Evolutionary conservation across 2,329 filamentous ascomycete genomes (phyloP), one percentile per base, ranked within the genome.

Genomic region (Cryphonectria radicalis): DNA sequence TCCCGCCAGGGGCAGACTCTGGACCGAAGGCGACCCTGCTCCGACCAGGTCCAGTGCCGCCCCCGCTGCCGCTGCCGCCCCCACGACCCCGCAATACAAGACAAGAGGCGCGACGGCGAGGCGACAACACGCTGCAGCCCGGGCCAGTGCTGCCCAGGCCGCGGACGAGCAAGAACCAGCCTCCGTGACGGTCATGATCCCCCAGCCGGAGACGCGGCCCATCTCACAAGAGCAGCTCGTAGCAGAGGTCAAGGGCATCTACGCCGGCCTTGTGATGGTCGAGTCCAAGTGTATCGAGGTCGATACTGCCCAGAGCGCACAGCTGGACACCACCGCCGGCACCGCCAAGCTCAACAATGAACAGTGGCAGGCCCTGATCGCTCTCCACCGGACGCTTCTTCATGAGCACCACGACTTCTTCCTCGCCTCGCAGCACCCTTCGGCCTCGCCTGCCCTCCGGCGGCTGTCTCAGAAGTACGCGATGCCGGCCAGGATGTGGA

Each of bases 401-500:
- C 90, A 96, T 73, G 93, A 97, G 72, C 92, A 95, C 70, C 92
- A 95, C 71, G 93, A 95, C 73, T 95, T 95, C 76, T 95, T 98
- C 71, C 83, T 97, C 0, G 95, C 95, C 0, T 93, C 90, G 0
- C 94, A 98, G 75, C 94, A 98, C 77, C 95, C 94, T 0, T 92
- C 91, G 0, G 93, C 94, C 0, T 92, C 87, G 35, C 85, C 86
- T 0, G 89, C 91, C 0, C 79, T 98, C 0, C 86, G 88, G 3
- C 84, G 89, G 0, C 80, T 98, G 0, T 91, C 94, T 0, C 87
- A 87, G 0, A 96, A 96, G 73, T 97, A 97, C 75, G 90, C 90
- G 0, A 98, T 98, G 93, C 95, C 95, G 0, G 94, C 93, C 0
- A 85, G 95, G 0, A 96, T 98, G 93, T 98, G 96, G 96, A 87